These are phyloP conservation scores for Dictyostelium intermedium DNA, from an alignment of 78 protist species.

Conservation along the genomic window DNA sequence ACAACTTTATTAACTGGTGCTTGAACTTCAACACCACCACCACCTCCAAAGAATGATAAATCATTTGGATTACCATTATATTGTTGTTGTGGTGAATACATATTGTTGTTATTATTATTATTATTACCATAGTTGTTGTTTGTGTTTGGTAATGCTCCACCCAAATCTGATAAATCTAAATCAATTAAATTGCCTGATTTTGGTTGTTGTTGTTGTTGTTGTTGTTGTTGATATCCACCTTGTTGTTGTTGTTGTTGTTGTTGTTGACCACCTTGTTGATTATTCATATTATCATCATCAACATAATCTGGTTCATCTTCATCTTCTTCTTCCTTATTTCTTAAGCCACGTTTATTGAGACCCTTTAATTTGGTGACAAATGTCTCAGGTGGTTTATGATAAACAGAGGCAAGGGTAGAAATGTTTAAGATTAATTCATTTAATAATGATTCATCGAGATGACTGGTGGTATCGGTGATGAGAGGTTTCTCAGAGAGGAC, in stretches of 20 bases:
- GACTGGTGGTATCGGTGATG: constrained; percentile 91
- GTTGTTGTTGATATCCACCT: constrained; percentile 2
- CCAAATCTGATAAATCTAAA: constrained; percentile 50
- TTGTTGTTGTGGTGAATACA: constrained; percentile 27
- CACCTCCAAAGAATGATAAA: constrained; percentile 28
- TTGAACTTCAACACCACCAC: neutral
- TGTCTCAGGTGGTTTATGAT: constrained; percentile 94
- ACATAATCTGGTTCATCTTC: constrained; percentile 77
- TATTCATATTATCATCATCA: constrained; percentile 60
- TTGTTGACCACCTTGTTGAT: neutral
- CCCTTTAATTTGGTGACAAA: constrained; percentile 84
- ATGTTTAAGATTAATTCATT: constrained; percentile 93
- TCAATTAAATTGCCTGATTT: constrained; percentile 57
- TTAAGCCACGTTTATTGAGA: constrained; percentile 41
- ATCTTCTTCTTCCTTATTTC: constrained; percentile 50
- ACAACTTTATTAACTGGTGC: constrained; percentile 42
- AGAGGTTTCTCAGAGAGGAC: constrained; percentile 94
- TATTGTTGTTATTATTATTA: neutral
- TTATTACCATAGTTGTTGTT: neutral
- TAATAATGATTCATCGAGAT: constrained; percentile 89
- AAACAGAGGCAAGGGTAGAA: constrained; percentile 96
- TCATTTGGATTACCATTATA: constrained; percentile 20
- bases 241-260: neutral
- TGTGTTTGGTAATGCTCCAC: constrained; percentile 32
- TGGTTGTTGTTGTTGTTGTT: constrained; percentile 52